Base-by-base conservation (phyloP, 805 yeast species). In the Lachancea sp. region DNA sequence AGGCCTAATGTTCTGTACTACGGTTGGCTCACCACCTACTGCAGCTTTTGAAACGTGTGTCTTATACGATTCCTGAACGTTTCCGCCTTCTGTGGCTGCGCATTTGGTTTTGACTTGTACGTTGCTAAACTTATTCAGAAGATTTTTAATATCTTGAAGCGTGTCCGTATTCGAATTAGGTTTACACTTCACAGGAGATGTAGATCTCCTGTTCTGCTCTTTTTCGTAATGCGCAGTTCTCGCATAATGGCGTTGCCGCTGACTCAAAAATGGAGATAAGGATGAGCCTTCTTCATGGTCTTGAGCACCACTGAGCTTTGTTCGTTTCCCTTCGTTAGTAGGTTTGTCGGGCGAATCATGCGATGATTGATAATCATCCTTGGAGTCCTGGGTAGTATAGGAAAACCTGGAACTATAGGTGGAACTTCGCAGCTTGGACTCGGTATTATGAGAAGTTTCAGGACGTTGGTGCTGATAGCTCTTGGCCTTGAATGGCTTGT, bases 401-500 rank as follows among this genome's bases (percentile, higher is more conserved):
- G 39, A 22, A 23, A 34, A 40, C 11, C 43, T 29, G 2, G 43
- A 31, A 18, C 39, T 34, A 19, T 34, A 35, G 13, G 43, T 40
- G 12, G 43, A 40, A 12, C 35, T 20, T 7, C 39, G 23, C 12
- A 28, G 20, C 26, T 36, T 36, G 3, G 37, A 31, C 12, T 32
- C 38, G 13, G 31, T 23, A 11, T 15, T 18, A 11, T 28, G 24
- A 5, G 16, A n/a, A 25, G 30, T 16, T 8, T 28, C 32, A 8
- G 42, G 40, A 8, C 39, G 40, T 39, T 29, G 41, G 29, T 44
- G 42, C 34, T 54, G 58, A 23, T 56, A 58, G 28, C 54, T 47
- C 28, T 58, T 58, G 34, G 58, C 37, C 34, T 56, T 58, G 34
- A 58, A 58, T 4, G 58, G 49, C 34, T 53, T 56, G 26, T 51